phyloP scores from a whole-genome alignment of 495 filamentous ascomycete species.

The Penicillium fimorum region DNA sequence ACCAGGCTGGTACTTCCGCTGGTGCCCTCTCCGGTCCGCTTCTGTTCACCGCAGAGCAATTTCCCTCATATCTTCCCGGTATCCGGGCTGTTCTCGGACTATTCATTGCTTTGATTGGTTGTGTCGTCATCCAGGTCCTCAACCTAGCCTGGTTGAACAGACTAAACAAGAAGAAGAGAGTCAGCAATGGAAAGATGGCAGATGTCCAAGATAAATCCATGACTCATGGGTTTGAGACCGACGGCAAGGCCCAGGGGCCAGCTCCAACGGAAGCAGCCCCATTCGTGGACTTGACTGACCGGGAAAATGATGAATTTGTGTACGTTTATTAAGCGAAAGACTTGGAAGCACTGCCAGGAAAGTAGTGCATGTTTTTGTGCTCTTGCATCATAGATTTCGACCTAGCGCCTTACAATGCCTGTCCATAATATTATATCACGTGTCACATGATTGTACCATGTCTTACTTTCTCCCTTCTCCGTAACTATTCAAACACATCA shows the following conservation, averaged over 20 bases:
- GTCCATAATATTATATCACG: too few species aligned
- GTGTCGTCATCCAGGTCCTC: not conserved
- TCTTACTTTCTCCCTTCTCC: too few species aligned
- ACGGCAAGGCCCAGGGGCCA: not conserved
- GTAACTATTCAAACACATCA: too few species aligned
- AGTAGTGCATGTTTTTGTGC: too few species aligned
- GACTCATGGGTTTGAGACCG: not conserved
- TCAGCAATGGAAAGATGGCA: not conserved
- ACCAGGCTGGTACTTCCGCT: not conserved
- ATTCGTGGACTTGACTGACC: slow-evolving; percentile 1
- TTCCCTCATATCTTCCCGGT: not conserved
- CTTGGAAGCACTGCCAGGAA: too few species aligned
- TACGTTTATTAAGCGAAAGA: not conserved
- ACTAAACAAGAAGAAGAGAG: not conserved
- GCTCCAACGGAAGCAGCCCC: not conserved
- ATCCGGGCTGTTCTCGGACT: not conserved
- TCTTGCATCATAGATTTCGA: too few species aligned
- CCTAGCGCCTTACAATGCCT: too few species aligned
- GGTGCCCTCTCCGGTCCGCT: not conserved
- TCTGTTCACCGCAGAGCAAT: not conserved
- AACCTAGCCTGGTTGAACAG: not conserved
- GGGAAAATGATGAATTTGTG: not conserved
- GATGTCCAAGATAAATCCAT: not conserved
- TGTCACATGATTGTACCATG: too few species aligned
- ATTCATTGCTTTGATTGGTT: not conserved